Evolutionary conservation across 129 eudicot genomes (phyloP), one percentile per base, ranked within the genome.

Genomic region (Lactuca saligna): DNA sequence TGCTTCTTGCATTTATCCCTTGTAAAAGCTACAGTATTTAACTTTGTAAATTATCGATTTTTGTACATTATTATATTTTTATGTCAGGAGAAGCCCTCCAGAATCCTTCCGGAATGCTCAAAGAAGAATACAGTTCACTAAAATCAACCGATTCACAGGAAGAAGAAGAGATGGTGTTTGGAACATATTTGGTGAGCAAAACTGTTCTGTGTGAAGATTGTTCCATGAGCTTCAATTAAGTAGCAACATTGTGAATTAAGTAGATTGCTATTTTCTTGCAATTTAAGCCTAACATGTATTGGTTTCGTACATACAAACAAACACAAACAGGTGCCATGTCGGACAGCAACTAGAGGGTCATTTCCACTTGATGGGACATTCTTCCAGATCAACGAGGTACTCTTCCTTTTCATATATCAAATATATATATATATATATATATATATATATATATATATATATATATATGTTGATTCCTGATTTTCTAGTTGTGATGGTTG

Each of bases 301-400:
- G 20, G 20, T 20, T 20, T 20, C 0, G 20, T 20, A 20, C 20
- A 20, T 20, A 44, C 29, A 5, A 56, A 34, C 29, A 25, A 25
- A 25, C 29, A 35, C 50, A 58, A 60, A 61, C 75, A 79, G 87
- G 72, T 81, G 60, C 88, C 88, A 7, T 77, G 76, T 46, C 57
- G 81, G 50, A 84, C 88, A 17, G 85, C 85, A 2, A 80, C 63
- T 10, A 62, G 81, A 51, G 88, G 83, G 5, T 54, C 34, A 1
- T 84, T 84, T 75, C 81, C 85, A 17, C 79, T 77, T 5, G 65
- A 80, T 56, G 81, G 76, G 67, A 74, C 88, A 6, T 81, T 54
- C 70, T 84, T 84, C 58, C 88, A 84, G 70, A 71, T 39, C 55
- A 84, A 84, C 25, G 88, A 84, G 83, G 88, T 83, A 72, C 13